Base-by-base conservation (phyloP, 2,329 filamentous ascomycete species). In the Gnomoniopsis sp. region DNA sequence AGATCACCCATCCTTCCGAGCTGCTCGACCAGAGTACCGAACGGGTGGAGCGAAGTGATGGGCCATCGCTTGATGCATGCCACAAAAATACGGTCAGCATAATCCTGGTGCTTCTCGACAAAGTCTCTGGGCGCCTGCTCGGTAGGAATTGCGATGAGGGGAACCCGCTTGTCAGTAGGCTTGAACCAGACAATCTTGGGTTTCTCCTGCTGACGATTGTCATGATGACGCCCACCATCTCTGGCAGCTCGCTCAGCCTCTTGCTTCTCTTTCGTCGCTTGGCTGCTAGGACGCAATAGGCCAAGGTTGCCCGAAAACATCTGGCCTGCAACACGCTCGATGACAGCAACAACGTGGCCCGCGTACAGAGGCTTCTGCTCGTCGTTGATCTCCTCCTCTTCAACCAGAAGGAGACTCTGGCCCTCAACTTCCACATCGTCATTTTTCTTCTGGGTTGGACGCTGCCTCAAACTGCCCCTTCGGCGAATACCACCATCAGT, bases 121-220 rank as follows among this genome's bases (percentile, higher is more conserved):
- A 99, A 99, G 76, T 98, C 95, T 38, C 92, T 89, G 21, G 95
- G 95, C 10, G 95, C 95, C 76, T 99, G 95, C 74, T 99, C 95
- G 3, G 95, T 99, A 1, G 95, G 95, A 64, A 99, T 99, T 55
- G 95, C 95, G 74, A 99, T 99, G 65, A 99, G 81, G 52, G 95
- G 95, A 50, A 99, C 95, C 70, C 95, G 91, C 84, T 99, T 98
- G 77, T 99, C 95, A 1, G 95, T 99, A 59, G 95, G 95, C 81
- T 99, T 99, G 80, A 99, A 99, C 95, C 95, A 99, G 46, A 99
- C 95, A 76, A 99, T 99, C 86, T 99, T 99, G 63, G 95, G 95
- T 77, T 97, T 97, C 64, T 99, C 95, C 72, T 96, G 92, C 63
- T 90, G 86, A 55, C 93, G 90, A 64, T 89, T 88, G 62, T 93